Evolutionary conservation across 192 early-diverging fungal species (phyloP).

Genomic region (Umbelopsis isabellina): DNA sequence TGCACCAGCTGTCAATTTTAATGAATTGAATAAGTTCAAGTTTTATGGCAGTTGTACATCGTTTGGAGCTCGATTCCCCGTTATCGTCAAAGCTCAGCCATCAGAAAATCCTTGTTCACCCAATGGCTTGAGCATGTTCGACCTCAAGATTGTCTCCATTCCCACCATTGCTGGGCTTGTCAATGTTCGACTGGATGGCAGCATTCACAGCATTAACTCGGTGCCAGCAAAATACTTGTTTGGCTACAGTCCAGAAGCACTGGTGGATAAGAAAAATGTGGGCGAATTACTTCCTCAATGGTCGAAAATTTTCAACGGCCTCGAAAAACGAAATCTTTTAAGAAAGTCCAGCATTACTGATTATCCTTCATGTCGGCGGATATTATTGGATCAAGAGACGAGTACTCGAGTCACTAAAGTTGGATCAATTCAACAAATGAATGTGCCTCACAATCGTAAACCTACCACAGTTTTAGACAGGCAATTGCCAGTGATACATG

Average conservation of each 20-base stretch:
- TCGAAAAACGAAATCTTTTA: conserved; percentile 34
- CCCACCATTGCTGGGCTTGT: conserved; percentile 67
- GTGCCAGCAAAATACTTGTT: conserved; percentile 68
- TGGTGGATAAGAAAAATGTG: conserved; percentile 56
- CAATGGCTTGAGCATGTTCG: conserved; percentile 33
- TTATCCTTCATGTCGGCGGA: conserved; percentile 9
- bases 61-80: conserved; percentile 53
- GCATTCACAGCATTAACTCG: conserved; percentile 59
- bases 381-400: conserved; percentile 12
- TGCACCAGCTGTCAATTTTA: conserved; percentile 32
- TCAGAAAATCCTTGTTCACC: conserved; percentile 24
- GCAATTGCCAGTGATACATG: conserved; percentile 49
- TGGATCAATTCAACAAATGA: background rate
- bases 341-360: conserved; percentile 25
- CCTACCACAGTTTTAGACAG: background rate
- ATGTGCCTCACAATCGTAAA: conserved; percentile 3
- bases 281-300: conserved; percentile 63
- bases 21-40: conserved; percentile 55
- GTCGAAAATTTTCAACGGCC: conserved; percentile 44
- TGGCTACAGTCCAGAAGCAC: conserved; percentile 50
- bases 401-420: background rate
- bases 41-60: conserved; percentile 58
- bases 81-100: conserved; percentile 51
- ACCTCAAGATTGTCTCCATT: conserved; percentile 60
- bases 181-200: conserved; percentile 51